Evolutionary conservation across 257 asterid species (phyloP), one percentile per base, ranked within the genome.

Genomic region (Nicotiana attenuata): DNA sequence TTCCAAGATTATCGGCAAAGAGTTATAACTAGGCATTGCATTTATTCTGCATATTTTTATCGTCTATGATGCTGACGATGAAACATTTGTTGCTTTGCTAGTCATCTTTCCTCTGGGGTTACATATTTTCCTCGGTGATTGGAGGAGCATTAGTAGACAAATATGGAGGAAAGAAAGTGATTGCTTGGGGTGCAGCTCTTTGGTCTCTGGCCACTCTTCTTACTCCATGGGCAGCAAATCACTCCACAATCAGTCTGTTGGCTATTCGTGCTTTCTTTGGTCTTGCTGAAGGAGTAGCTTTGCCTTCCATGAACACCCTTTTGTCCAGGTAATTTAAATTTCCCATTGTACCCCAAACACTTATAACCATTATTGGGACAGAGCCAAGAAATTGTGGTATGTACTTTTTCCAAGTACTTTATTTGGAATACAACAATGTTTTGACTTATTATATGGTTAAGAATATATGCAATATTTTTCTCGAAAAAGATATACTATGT

Each of bases 91-190:
- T 84, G 81, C 56, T 83, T 83, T 82, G 19, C 87, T 29, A 96
- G 99, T 96, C 99, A 81, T 96, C 99, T 76, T 96, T 96, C 86
- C 93, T 96, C 76, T 96, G 99, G 97, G 99, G 99, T 82, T 96
- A 96, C 87, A 89, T 96, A 94, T 91, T 89, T 85, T 96, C 99
- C 80, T 94, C 98, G 15, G 86, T 92, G 47, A 85, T 96, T 13
- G 98, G 99, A 81, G 99, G 99, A 82, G 99, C 97, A 28, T 90
- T 96, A 82, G 97, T 96, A 22, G 99, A 96, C 76, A 96, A 81
- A 86, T 92, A 94, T 35, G 98, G 98, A 68, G 98, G 99, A 31
- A 92, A 92, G 83, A 86, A 67, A 66, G 98, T 94, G 19, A 91
- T 96, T 26, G 97, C 97, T 7, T 92, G 97, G 97, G 99, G 99